phyloP scores from a whole-genome alignment of 495 filamentous ascomycete genomes.

The Parathielavia hyrcaniae region DNA sequence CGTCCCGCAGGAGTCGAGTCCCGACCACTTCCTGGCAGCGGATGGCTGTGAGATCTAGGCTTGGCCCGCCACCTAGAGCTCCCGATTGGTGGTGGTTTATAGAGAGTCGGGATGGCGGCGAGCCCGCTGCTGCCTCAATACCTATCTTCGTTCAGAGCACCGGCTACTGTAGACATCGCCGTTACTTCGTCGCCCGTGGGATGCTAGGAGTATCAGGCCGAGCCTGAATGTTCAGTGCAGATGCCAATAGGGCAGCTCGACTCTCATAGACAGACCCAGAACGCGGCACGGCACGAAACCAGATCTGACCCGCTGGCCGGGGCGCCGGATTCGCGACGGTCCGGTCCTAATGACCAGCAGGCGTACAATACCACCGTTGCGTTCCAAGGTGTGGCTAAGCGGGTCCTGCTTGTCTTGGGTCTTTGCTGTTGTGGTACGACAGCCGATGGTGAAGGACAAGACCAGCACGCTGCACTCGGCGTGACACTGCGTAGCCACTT shows the following conservation, averaged over 20 bases:
- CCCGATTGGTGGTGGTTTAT: neutral
- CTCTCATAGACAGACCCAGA: slow-evolving; percentile 23
- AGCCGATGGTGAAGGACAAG: slow-evolving; percentile 24
- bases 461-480: slow-evolving; percentile 39
- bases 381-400: slow-evolving; percentile 42
- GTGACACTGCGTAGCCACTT: no score
- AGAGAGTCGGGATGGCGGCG: neutral
- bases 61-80: neutral
- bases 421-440: slow-evolving; percentile 25
- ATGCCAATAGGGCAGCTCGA: slow-evolving; percentile 25
- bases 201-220: slow-evolving; percentile 10
- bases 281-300: slow-evolving; percentile 23
- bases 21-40: neutral
- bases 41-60: neutral
- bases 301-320: slow-evolving; percentile 32
- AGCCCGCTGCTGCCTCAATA: slow-evolving; percentile 14
- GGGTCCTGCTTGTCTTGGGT: slow-evolving; percentile 27
- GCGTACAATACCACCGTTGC: slow-evolving; percentile 49
- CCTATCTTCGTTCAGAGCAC: slow-evolving; percentile 14
- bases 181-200: no score
- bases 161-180: no score
- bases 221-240: slow-evolving; percentile 26
- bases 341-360: slow-evolving; percentile 47
- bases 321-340: slow-evolving; percentile 42
- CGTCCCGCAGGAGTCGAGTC: no score